Base-by-base conservation (phyloP, 495 filamentous ascomycete genomes). In the Hypoxylon fuscum region DNA sequence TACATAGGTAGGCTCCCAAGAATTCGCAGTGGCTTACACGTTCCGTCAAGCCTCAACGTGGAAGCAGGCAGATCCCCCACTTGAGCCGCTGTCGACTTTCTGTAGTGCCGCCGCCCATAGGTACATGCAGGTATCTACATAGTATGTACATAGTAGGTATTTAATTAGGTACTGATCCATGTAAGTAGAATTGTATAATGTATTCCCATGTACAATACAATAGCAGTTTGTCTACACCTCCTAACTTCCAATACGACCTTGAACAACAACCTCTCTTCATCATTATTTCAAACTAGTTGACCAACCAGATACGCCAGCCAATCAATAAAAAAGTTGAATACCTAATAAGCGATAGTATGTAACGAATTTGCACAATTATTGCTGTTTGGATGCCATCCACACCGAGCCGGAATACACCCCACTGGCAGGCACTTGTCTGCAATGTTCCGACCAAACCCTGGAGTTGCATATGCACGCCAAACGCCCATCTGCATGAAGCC, bases 351-450 rank as follows among this genome's bases (percentile, higher is more conserved):
- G 34, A 44, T 20, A 46, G 29, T 47, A 38, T 43, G 42, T 38
- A 22, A 62, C 52, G 40, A 58, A 32, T 44, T 50, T 47, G 52
- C 40, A 47, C 42, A 10, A 52, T 46, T 53, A 42, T 48, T 66
- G 52, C 63, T 52, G 52, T 54, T 42, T 20, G 22, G 35, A 40
- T 62, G 38, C 35, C 32, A 35, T 14, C 35, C 61, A 60, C 63
- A 66, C 63, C 63, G 53, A 66, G 48, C 53, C 63, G 63, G 63
- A 66, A 66, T 62, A 66, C 63, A 66, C 63, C 63, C 63, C 63
- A 66, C 63, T 66, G 63, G 57, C 49, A 66, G 63, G 57, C 34
- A 40, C 14, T 58, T 46, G 53, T 66, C 63, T 66, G 63, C 63
- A 66, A 54, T 57, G 62, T 35, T 65, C 55, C 57, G 62, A 57